phyloP scores from a whole-genome alignment of 1,139 yeast species.

The Saccharomycopsis hybrid region DNA sequence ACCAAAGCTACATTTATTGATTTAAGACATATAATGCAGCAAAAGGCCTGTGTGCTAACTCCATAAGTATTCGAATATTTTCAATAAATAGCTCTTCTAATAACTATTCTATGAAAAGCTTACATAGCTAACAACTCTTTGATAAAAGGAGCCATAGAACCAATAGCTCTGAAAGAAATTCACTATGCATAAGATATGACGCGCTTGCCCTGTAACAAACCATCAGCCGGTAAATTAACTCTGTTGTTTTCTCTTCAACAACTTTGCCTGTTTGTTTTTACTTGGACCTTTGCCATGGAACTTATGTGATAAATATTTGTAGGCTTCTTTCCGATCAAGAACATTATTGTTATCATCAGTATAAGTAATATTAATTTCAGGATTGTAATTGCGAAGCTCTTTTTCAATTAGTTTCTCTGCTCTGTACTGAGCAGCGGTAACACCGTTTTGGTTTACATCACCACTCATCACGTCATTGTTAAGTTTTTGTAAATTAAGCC shows the following conservation, averaged over 20 bases:
- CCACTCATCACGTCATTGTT: conserved; percentile 33
- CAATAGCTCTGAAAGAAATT: no score
- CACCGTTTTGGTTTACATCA: conserved; percentile 30
- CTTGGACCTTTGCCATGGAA: conserved; percentile 69
- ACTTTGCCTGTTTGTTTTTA: conserved; percentile 32
- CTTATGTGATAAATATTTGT: conserved; percentile 74
- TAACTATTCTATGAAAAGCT: no score
- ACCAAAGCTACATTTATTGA: no score
- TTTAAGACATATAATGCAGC: no score
- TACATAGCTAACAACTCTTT: no score
- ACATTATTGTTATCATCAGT: conserved; percentile 66
- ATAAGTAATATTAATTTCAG: conserved; percentile 58
- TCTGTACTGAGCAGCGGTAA: conserved; percentile 28
- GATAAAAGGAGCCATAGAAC: no score
- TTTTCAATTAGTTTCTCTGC: conserved; percentile 30
- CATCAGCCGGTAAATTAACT: background rate
- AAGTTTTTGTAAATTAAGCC: conserved; percentile 24
- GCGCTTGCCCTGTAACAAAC: no score
- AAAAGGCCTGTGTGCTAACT: no score
- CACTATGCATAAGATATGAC: no score
- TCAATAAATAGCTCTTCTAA: no score
- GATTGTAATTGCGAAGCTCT: conserved; percentile 51
- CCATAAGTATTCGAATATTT: no score
- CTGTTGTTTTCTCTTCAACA: conserved; percentile 3
- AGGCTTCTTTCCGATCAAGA: conserved; percentile 70